These are phyloP conservation scores for Sporothrix dimorphospora DNA, from an alignment of 2,329 filamentous ascomycete genomes.

Conservation along the genomic window DNA sequence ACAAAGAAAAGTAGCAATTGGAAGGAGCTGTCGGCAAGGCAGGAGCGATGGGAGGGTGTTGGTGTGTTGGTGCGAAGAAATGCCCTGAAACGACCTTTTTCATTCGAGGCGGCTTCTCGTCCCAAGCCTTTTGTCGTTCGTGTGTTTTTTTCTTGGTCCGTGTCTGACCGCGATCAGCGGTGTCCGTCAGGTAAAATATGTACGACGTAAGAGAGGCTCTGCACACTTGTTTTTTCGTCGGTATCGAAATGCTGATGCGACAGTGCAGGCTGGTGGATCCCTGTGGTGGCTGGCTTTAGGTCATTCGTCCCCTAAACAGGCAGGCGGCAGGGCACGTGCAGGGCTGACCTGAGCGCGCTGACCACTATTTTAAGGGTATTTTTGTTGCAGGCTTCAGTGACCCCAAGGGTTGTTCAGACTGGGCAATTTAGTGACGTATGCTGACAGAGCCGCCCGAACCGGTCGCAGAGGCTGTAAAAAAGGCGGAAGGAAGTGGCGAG, in stretches of 20 bases:
- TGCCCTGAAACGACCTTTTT: background rate
- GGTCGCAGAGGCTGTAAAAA: background rate
- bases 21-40: background rate
- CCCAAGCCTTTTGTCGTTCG: background rate
- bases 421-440: constrained; percentile 23
- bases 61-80: background rate
- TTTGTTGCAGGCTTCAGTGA: background rate
- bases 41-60: background rate
- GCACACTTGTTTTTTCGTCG: background rate
- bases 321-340: constrained; percentile 12
- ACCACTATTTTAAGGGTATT: background rate
- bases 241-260: background rate
- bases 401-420: background rate
- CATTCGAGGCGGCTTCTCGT: background rate
- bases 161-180: constrained; percentile 4
- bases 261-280: background rate
- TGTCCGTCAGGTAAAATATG: background rate
- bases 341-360: background rate
- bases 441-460: constrained; percentile 17
- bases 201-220: constrained; percentile 7
- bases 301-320: constrained; percentile 1
- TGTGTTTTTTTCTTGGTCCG: background rate
- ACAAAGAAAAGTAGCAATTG: constrained; percentile 3
- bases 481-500: constrained; percentile 14
- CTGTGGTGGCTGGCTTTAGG: background rate